Evolutionary conservation across 1,284 basidiomycete genomes (phyloP), one percentile per base, ranked within the genome.

Genomic region (Trametes polyzona): DNA sequence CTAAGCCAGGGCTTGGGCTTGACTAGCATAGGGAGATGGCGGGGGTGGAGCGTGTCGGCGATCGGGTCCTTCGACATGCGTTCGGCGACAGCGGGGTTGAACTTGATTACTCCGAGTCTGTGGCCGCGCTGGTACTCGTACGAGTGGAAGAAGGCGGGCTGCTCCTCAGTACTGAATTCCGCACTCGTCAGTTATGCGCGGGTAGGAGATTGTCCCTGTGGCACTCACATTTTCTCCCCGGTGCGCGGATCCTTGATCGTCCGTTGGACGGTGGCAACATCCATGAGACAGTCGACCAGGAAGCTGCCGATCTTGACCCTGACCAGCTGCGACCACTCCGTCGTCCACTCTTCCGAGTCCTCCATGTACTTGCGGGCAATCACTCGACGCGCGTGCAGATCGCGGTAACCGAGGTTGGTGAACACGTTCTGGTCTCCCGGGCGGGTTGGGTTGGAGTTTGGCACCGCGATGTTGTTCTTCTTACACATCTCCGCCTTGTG

Each of bases 21-120:
- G 21, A 97, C 86, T 2, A 99, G 82, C 96, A 99, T 99, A 8
- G 96, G 96, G 42, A 99, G 80, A 72, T 97, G 93, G 8, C 96
- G 90, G 14, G 96, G 95, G 72, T 96, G 94, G 10, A 98, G 77
- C 0, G 92, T 87, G 50, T 89, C 84, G n/a, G 80, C 76, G 5
- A 96, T 70, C 33, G 78, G 80, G 64, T 98, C 96, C 59, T 85
- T 87, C 8, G 92, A 88, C 57, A 99, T 78, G 2, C 90, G 83
- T 19, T 90, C 84, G 1, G 88, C 80, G 10, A 99, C 88, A 1
- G 82, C 85, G 1, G 90, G 87, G 72, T 98, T 98, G 57, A 97
- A 76, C 69, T 87, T 88, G 71, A 98, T 90, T 35, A 98, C 87
- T 35, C 96, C 96, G 5, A 97, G 82, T 73, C 94, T 96, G 65